A percentile compares a stretch with the other conserved stretches of the same genome.
phyloP scores from a whole-genome alignment of 148 eudicot species.

The Heliosperma pusillum region DNA sequence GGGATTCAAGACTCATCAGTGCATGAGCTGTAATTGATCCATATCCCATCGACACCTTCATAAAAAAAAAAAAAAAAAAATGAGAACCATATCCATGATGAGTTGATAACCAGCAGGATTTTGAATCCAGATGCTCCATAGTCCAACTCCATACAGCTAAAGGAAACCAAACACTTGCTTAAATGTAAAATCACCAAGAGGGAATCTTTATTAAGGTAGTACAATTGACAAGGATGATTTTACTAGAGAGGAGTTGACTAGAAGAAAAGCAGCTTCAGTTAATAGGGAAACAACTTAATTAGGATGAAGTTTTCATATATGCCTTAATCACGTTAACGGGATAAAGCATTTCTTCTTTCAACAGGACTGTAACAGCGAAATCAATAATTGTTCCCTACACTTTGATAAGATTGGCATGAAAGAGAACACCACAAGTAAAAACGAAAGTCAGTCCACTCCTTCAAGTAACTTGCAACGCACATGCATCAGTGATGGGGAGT shows the following conservation, averaged over 20 bases:
- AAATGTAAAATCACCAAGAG: not conserved
- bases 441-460: not conserved
- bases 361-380: not conserved
- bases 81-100: constrained; percentile 11
- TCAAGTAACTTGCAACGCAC: not conserved
- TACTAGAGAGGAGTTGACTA: not conserved
- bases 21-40: constrained; percentile 84
- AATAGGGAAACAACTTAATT: not conserved
- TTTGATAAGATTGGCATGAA: not conserved
- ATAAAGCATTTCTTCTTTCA: not conserved
- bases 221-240: not conserved
- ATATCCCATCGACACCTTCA: constrained; percentile 86
- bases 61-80: constrained; percentile 10
- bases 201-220: not conserved
- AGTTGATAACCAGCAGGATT: not conserved
- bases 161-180: not conserved
- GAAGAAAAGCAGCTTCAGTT: not conserved
- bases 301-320: not conserved
- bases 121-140: not conserved
- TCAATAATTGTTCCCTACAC: not conserved
- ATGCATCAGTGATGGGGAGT: not conserved
- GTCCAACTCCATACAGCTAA: not conserved
- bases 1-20: constrained; percentile 87
- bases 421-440: not conserved
- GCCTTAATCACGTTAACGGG: not conserved